phyloP scores from a whole-genome alignment of 2,329 filamentous ascomycete genomes.

The Herpotrichia juniperi region DNA sequence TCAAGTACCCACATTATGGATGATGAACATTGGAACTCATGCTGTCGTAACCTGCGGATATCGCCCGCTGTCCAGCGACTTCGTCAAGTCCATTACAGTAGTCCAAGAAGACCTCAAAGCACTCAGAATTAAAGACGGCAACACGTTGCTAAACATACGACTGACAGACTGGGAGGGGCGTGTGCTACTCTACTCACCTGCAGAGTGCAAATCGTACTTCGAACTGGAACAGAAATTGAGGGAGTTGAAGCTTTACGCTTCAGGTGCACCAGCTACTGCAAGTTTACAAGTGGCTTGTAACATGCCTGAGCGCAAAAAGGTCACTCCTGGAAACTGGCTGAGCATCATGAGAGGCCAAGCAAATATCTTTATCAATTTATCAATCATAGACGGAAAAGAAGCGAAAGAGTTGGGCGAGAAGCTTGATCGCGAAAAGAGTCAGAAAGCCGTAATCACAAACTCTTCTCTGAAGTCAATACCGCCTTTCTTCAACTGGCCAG shows the following conservation, averaged over 20 bases:
- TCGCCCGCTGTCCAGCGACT: slow-evolving; percentile 21
- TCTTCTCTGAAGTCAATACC: slow-evolving; percentile 10
- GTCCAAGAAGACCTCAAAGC: slow-evolving; percentile 25
- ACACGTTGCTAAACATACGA: slow-evolving; percentile 19
- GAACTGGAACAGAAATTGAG: slow-evolving; percentile 35
- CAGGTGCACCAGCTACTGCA: not conserved
- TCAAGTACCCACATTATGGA: slow-evolving; percentile 38
- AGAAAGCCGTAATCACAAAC: not conserved
- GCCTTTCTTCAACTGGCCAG: slow-evolving; percentile 39
- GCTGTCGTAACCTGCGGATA: slow-evolving; percentile 37
- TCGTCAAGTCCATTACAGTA: slow-evolving; percentile 34
- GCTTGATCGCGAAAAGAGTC: not conserved
- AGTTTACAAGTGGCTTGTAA: slow-evolving; percentile 16
- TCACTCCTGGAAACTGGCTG: slow-evolving; percentile 28
- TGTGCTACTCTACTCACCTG: slow-evolving; percentile 23
- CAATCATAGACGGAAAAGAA: slow-evolving; percentile 7
- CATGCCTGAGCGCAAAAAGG: slow-evolving; percentile 3
- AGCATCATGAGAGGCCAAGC: slow-evolving; percentile 19
- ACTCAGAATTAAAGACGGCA: not conserved
- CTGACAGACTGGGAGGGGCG: slow-evolving; percentile 28
- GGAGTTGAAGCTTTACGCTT: slow-evolving; percentile 18
- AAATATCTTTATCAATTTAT: slow-evolving; percentile 29
- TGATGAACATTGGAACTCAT: slow-evolving; percentile 32
- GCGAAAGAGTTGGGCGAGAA: slow-evolving; percentile 1
- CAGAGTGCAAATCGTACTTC: slow-evolving; percentile 35